Percentiles rank a stretch among this genome's conserved stretches.
phyloP scores from a whole-genome alignment of 768 basidiomycete species.

The Rhizopogon roseolus region DNA sequence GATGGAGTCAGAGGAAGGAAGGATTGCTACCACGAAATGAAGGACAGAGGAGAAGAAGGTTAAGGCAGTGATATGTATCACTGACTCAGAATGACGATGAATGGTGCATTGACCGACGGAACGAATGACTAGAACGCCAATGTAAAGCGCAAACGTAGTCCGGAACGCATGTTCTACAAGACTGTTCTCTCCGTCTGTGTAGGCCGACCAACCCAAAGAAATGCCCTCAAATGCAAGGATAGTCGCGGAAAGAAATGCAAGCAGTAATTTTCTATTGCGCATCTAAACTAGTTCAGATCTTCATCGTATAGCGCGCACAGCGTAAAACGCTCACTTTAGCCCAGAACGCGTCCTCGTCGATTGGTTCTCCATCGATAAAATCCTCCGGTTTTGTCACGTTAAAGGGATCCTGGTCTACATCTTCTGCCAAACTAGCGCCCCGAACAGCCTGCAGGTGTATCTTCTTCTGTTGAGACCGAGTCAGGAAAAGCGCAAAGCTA shows the following conservation, averaged over 20 bases:
- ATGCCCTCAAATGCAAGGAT: slow-evolving; percentile 49
- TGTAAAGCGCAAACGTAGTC: slow-evolving; percentile 51
- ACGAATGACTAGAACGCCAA: slow-evolving; percentile 44
- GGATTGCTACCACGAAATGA: slow-evolving; percentile 45
- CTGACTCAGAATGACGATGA: slow-evolving; percentile 37
- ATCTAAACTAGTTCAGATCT: not conserved
- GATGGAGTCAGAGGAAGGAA: slow-evolving; percentile 44
- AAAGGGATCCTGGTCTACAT: slow-evolving; percentile 45
- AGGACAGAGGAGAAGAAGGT: slow-evolving; percentile 43
- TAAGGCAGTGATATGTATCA: slow-evolving; percentile 59
- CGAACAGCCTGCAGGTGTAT: slow-evolving; percentile 41
- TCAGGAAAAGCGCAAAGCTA: slow-evolving; percentile 36
- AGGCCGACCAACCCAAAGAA: slow-evolving; percentile 45
- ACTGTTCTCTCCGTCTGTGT: slow-evolving; percentile 25
- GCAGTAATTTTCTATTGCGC: slow-evolving; percentile 42
- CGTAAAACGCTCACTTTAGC: slow-evolving; percentile 32
- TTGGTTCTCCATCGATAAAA: slow-evolving; percentile 58
- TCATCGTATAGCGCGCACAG: not conserved
- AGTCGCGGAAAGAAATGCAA: slow-evolving; percentile 40
- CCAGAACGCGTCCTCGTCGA: slow-evolving; percentile 61
- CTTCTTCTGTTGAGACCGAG: slow-evolving; percentile 40
- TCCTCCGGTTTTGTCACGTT: slow-evolving; percentile 74
- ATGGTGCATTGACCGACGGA: slow-evolving; percentile 45
- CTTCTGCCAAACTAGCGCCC: slow-evolving; percentile 12
- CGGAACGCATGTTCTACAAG: slow-evolving; percentile 15